Evolutionary conservation across 495 filamentous ascomycete species (phyloP), one percentile per base, ranked within the genome.

Genomic region (Penicillium cataractarum): DNA sequence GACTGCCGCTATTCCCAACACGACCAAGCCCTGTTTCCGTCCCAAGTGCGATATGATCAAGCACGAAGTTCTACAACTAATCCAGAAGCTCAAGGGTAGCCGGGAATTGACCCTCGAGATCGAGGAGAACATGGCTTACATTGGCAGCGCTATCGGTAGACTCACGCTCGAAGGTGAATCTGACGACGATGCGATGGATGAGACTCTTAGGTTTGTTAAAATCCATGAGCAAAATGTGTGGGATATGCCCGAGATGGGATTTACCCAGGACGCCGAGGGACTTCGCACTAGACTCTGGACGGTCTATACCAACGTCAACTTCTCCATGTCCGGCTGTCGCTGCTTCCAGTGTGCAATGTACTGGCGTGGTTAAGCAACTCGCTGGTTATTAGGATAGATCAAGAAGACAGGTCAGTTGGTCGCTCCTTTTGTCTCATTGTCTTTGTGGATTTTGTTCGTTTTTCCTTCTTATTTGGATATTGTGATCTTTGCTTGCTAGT

Each of bases 241-340:
- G 26, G 49, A 52, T 52, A 31, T 52, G 26, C 49, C 49, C 15
- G 49, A 32, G 15, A 8, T 52, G 6, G 51, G 51, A 15, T 54
- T 10, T 2, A 12, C 2, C 17, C 6, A 33, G 4, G 51, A 54
- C 15, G 51, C 31, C n/a, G 51, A 54, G 17, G 21, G 2, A n/a
- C 31, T 54, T 7, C 51, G 51, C 19, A 37, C 19, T 2, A 54
- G 29, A 31, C 51, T 54, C 15, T 54, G 51, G 51, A 33, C 31
- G 5, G 27, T 35, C 31, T 54, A 35, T 54, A 22, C 9, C 19
- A 54, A 54, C 32, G 6, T 33, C 19, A 54, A 54, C 8, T 54
- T 35, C 29, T 54, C 51, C 3, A 35, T 8, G 31, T 15, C 29
- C 13, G 31, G n/a, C 4, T 54, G 51, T 35, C 13, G 50, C 12